These are phyloP conservation scores for Phytophthora tentaculata DNA, from an alignment of 352 stramenopile genomes.

Conservation along the genomic window DNA sequence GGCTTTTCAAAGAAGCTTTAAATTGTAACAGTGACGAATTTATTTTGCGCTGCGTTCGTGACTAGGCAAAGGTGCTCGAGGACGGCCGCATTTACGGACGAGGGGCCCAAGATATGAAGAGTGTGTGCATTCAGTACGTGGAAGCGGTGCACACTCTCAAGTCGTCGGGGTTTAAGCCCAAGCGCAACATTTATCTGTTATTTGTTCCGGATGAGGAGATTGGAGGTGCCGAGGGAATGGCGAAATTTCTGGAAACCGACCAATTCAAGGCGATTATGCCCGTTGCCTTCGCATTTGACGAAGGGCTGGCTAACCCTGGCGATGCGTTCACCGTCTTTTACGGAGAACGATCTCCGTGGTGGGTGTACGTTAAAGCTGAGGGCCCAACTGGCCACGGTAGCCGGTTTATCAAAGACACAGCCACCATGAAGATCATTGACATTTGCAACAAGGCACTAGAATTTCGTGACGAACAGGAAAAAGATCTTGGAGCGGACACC, in stretches of 20 bases:
- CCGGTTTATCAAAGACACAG: slow-evolving; percentile 95
- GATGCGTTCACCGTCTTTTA: slow-evolving; percentile 96
- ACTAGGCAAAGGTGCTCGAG: slow-evolving; percentile 79
- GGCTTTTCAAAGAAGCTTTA: no score
- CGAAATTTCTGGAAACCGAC: slow-evolving; percentile 84
- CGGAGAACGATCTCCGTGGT: slow-evolving; percentile 94
- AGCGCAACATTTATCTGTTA: slow-evolving; percentile 91
- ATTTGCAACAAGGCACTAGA: slow-evolving; percentile 83
- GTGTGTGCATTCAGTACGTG: slow-evolving; percentile 96
- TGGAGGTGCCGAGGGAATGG: slow-evolving; percentile 93
- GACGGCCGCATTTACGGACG: slow-evolving; percentile 94
- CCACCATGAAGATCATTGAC: slow-evolving; percentile 94
- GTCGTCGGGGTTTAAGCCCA: slow-evolving; percentile 69
- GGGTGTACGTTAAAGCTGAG: slow-evolving; percentile 86
- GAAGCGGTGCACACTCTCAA: slow-evolving; percentile 87
- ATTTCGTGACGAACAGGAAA: slow-evolving; percentile 91
- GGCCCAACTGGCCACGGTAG: slow-evolving; percentile 88
- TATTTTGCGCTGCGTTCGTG: neutral
- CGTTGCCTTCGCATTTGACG: slow-evolving; percentile 94
- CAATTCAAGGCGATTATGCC: slow-evolving; percentile 83
- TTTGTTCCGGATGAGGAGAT: slow-evolving; percentile 96
- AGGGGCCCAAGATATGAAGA: slow-evolving; percentile 97
- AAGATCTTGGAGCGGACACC: slow-evolving; percentile 63
- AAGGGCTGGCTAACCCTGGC: slow-evolving; percentile 92
- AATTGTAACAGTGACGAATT: no score